phyloP scores from a whole-genome alignment of 1,284 basidiomycete species.

The Ganoderma meredithae region DNA sequence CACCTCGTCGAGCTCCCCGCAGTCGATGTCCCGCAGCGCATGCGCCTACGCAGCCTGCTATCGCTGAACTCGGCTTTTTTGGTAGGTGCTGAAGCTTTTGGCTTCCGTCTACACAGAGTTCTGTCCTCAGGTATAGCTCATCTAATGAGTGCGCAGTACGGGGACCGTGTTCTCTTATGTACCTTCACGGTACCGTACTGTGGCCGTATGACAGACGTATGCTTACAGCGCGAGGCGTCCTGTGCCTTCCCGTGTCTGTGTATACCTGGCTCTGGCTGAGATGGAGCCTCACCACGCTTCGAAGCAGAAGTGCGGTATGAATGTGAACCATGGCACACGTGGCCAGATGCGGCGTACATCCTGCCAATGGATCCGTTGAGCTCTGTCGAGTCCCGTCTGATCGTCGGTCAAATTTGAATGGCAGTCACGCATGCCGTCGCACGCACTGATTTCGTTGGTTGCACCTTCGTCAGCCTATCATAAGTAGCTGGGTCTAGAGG shows the following conservation, averaged over 20 bases:
- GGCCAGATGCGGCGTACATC: background rate
- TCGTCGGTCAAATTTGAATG: background rate
- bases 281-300: background rate
- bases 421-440: background rate
- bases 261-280: background rate
- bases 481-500: background rate
- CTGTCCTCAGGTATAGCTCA: background rate
- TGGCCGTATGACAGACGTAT: background rate
- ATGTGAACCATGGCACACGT: background rate
- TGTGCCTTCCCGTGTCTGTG: background rate
- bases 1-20: background rate
- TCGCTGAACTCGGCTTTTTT: background rate
- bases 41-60: background rate
- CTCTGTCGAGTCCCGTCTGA: background rate
- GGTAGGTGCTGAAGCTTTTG: constrained; percentile 1
- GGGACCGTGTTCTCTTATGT: too few relatives aligned
- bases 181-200: background rate
- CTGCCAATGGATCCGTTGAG: background rate
- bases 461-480: background rate
- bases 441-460: background rate
- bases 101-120: background rate
- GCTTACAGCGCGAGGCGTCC: background rate
- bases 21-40: background rate
- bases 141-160: background rate
- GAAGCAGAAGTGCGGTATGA: background rate